phyloP scores from a whole-genome alignment of 176 grass and related monocot species.

The Aegilops umbellulata region DNA sequence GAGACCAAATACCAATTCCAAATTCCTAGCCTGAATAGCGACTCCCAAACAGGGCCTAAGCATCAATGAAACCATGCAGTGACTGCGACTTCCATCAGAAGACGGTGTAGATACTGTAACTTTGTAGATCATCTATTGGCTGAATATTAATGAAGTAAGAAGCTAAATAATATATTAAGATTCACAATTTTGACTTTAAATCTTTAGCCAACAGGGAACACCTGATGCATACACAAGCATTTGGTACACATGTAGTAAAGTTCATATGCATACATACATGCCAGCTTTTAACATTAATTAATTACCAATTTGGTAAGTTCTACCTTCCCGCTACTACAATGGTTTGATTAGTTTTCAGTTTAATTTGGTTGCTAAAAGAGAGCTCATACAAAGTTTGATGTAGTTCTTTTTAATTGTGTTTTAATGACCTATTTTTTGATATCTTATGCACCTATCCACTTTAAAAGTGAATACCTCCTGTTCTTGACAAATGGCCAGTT shows the following conservation, averaged over 20 bases:
- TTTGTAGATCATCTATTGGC: background rate
- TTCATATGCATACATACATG: background rate
- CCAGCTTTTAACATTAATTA: background rate
- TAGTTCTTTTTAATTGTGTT: background rate
- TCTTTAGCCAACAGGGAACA: background rate
- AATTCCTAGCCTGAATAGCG: background rate
- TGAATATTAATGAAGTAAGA: constrained; percentile 4
- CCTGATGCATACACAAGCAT: background rate
- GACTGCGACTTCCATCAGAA: background rate
- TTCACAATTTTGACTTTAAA: constrained; percentile 5
- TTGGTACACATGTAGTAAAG: background rate
- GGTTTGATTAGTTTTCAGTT: constrained; percentile 2
- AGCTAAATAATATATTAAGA: constrained; percentile 15
- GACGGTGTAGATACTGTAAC: background rate
- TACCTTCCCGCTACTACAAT: background rate
- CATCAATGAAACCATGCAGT: background rate
- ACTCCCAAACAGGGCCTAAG: background rate
- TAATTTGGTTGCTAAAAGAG: background rate
- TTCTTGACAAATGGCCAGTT: background rate
- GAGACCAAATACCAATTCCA: background rate
- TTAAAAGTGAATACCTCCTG: background rate
- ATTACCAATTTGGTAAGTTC: constrained; percentile 1
- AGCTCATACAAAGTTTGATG: background rate
- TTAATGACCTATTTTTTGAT: background rate
- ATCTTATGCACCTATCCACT: background rate